Percentiles rank a stretch among this genome's conserved stretches.
These are phyloP conservation scores for Vitis hybrid DNA, from an alignment of 177 flowering plant genomes.

Conservation along the genomic window DNA sequence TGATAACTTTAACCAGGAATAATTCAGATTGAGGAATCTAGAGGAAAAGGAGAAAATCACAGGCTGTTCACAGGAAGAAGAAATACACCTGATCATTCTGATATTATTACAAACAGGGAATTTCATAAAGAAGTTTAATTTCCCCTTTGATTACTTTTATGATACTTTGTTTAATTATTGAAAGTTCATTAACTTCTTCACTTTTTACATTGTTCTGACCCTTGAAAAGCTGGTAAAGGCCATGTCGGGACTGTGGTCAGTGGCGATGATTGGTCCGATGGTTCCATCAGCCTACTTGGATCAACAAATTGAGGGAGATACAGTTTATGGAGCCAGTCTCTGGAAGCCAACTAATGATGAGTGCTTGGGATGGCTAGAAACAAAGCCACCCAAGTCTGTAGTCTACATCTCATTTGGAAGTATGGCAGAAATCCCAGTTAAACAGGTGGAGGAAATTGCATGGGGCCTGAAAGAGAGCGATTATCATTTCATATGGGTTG, in stretches of 20 bases:
- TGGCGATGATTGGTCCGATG: constrained; percentile 23
- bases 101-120: no score
- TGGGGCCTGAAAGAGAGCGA: constrained; percentile 24
- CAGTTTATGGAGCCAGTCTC: constrained; percentile 19
- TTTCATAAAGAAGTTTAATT: no score
- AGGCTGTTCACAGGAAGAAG: no score
- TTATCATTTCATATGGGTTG: constrained; percentile 22
- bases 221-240: constrained; percentile 13
- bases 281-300: constrained; percentile 24
- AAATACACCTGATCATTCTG: no score
- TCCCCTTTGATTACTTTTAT: no score
- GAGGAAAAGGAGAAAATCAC: no score
- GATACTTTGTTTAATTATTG: no score
- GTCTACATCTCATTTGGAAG: constrained; percentile 34
- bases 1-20: no score
- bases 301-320: constrained; percentile 20
- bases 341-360: constrained; percentile 14
- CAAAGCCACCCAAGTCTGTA: constrained; percentile 20
- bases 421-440: constrained; percentile 15
- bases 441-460: constrained; percentile 28
- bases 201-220: background rate
- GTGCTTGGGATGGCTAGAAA: constrained; percentile 26
- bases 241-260: constrained; percentile 8
- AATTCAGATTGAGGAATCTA: no score
- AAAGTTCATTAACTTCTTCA: background rate